These are phyloP conservation scores for Flaveria bidentis DNA, from an alignment of 129 eudicot species.

Conservation along the genomic window DNA sequence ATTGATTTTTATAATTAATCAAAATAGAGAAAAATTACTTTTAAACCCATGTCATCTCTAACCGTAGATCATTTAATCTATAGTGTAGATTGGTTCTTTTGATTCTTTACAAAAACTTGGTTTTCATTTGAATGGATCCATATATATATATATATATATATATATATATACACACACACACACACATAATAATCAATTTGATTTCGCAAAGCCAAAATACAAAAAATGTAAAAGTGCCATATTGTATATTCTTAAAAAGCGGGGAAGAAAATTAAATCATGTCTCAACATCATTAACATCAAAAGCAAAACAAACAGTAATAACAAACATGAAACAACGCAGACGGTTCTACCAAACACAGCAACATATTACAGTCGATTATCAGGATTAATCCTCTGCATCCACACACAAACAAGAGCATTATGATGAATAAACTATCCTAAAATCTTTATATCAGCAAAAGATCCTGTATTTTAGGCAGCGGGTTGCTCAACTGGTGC, in stretches of 20 bases:
- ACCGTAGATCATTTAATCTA: too few relatives aligned
- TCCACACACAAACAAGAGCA: slow-evolving; percentile 6
- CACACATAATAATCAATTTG: neutral
- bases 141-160: too few relatives aligned
- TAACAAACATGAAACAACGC: slow-evolving; percentile 33
- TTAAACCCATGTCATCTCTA: too few relatives aligned
- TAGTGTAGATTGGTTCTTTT: too few relatives aligned
- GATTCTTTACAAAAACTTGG: too few relatives aligned
- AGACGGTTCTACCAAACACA: slow-evolving; percentile 27
- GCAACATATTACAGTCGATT: slow-evolving; percentile 29
- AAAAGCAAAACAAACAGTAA: slow-evolving; percentile 34
- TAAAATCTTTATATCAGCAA: slow-evolving; percentile 23
- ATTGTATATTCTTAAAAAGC: neutral
- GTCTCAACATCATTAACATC: slow-evolving; percentile 12
- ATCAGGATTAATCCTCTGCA: slow-evolving; percentile 28
- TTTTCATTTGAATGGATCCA: too few relatives aligned
- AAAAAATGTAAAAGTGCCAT: neutral
- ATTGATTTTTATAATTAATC: too few relatives aligned
- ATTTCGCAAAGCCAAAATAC: neutral
- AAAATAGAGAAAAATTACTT: too few relatives aligned
- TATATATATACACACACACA: too few relatives aligned
- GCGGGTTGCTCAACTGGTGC: slow-evolving; percentile 49
- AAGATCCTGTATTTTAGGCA: slow-evolving; percentile 27
- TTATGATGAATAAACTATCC: slow-evolving; percentile 28
- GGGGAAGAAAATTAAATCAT: slow-evolving; percentile 4